Percentiles rank a stretch among this genome's conserved stretches.
Conservation (phyloP, 805 yeast species). For the Kluyveromyces dobzhanskii region DNA sequence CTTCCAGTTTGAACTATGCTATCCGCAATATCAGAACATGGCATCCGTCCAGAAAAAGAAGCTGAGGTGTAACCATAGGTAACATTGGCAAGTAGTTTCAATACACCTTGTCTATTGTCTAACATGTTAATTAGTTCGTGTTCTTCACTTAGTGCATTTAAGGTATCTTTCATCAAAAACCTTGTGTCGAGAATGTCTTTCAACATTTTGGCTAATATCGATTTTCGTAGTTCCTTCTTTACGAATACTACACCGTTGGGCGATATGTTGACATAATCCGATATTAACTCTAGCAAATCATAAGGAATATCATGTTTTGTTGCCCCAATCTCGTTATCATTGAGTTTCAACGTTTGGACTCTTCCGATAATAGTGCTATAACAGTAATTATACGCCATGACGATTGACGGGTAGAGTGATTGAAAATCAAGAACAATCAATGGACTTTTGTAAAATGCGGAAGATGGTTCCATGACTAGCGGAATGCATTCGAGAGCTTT, state of each 20-base stretch:
- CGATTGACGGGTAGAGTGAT: slow-evolving; percentile 85
- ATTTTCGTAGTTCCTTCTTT: slow-evolving; percentile 54
- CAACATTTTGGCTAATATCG: slow-evolving; percentile 75
- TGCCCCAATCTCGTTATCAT: slow-evolving; percentile 46
- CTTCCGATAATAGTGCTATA: slow-evolving; percentile 66
- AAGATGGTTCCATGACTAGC: slow-evolving; percentile 84
- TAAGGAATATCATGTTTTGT: slow-evolving; percentile 40
- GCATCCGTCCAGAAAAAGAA: slow-evolving; percentile 94
- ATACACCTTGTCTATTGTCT: slow-evolving; percentile 66
- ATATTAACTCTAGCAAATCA: slow-evolving; percentile 47
- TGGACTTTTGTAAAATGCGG: slow-evolving; percentile 81
- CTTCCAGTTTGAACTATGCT: slow-evolving; percentile 88
- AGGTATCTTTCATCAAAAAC: slow-evolving; percentile 67
- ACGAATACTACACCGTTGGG: slow-evolving; percentile 86
- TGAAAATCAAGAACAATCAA: slow-evolving; percentile 87
- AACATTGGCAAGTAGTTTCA: slow-evolving; percentile 87
- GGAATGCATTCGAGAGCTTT: slow-evolving; percentile 84
- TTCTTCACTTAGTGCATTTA: slow-evolving; percentile 44
- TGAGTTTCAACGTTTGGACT: slow-evolving; percentile 42
- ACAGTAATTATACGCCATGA: slow-evolving; percentile 87
- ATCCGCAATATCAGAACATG: slow-evolving; percentile 91
- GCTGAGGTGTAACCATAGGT: slow-evolving; percentile 96
- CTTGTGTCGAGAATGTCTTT: slow-evolving; percentile 75
- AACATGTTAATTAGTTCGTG: slow-evolving; percentile 45
- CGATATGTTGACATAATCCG: slow-evolving; percentile 53